phyloP scores from a whole-genome alignment of 345 rosid genomes.

The Populus euphratica region DNA sequence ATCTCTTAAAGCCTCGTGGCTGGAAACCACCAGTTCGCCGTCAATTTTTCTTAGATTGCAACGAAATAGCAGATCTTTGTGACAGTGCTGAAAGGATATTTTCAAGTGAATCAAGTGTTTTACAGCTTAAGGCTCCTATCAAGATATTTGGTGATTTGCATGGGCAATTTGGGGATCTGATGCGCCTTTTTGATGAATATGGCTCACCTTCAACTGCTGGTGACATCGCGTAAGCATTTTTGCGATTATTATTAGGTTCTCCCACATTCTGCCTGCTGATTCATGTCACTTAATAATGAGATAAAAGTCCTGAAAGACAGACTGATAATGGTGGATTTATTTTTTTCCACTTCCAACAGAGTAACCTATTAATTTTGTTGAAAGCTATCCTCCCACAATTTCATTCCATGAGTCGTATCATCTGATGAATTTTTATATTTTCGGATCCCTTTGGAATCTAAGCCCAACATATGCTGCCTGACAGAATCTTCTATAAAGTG shows the following conservation, averaged over 20 bases:
- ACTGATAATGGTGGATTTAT: background rate
- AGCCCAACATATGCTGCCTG: background rate
- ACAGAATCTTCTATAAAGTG: background rate
- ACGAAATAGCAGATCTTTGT: constrained; percentile 93
- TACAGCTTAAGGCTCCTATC: constrained; percentile 84
- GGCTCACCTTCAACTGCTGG: constrained; percentile 99
- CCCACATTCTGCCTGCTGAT: background rate
- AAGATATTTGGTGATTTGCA: constrained; percentile 98
- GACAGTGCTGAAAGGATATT: constrained; percentile 83
- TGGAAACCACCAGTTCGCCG: constrained; percentile 98
- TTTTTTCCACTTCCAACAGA: background rate
- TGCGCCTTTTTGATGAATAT: constrained; percentile 98
- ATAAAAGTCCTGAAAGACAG: background rate
- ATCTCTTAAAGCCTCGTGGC: constrained; percentile 90
- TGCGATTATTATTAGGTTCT: background rate
- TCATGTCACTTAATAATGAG: background rate
- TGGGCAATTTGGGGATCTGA: constrained; percentile 98
- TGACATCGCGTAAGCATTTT: constrained; percentile 83
- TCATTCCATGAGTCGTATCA: background rate
- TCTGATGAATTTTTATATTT: background rate
- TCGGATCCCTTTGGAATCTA: background rate
- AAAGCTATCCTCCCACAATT: background rate
- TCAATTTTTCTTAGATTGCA: constrained; percentile 92
- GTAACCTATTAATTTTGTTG: background rate
- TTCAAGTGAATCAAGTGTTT: constrained; percentile 78